phyloP scores from a whole-genome alignment of 192 early-diverging fungal genomes.

The Gonapodya prolifera region DNA sequence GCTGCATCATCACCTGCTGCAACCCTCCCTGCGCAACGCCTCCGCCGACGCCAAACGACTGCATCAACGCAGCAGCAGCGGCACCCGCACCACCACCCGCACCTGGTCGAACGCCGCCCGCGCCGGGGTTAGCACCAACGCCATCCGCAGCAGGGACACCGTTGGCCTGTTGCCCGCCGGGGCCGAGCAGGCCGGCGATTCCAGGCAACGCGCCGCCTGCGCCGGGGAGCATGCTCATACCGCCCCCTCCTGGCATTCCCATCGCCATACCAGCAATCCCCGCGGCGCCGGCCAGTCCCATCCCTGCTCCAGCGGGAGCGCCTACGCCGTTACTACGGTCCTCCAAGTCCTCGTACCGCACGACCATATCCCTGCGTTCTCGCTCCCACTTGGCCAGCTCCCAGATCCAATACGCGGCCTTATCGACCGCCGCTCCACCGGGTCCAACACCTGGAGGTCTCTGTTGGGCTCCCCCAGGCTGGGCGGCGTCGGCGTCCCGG shows the following conservation, averaged over 20 bases:
- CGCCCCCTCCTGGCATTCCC: background rate
- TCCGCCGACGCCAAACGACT: background rate
- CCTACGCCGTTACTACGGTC: slow-evolving; percentile 36
- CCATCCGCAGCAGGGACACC: background rate
- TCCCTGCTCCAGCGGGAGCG: too few relatives aligned
- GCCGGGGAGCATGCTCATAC: background rate
- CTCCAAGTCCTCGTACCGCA: slow-evolving; percentile 80
- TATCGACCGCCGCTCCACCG: slow-evolving; percentile 45
- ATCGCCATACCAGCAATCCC: background rate
- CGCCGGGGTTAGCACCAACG: background rate
- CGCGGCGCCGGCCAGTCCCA: too few relatives aligned
- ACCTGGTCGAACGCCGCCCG: background rate
- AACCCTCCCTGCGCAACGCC: background rate
- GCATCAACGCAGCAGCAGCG: background rate
- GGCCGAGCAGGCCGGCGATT: background rate
- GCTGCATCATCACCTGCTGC: background rate
- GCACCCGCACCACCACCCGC: background rate
- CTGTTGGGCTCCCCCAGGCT: background rate
- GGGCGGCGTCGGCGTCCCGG: slow-evolving; percentile 42
- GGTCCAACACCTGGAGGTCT: background rate
- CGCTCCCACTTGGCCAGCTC: slow-evolving; percentile 82
- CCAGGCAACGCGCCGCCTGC: background rate
- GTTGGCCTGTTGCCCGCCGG: background rate
- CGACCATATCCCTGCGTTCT: slow-evolving; percentile 77
- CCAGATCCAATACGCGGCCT: slow-evolving; percentile 83